Evolutionary conservation across 768 basidiomycete species (phyloP), one percentile per base, ranked within the genome.

Genomic region (Trametes punicea): DNA sequence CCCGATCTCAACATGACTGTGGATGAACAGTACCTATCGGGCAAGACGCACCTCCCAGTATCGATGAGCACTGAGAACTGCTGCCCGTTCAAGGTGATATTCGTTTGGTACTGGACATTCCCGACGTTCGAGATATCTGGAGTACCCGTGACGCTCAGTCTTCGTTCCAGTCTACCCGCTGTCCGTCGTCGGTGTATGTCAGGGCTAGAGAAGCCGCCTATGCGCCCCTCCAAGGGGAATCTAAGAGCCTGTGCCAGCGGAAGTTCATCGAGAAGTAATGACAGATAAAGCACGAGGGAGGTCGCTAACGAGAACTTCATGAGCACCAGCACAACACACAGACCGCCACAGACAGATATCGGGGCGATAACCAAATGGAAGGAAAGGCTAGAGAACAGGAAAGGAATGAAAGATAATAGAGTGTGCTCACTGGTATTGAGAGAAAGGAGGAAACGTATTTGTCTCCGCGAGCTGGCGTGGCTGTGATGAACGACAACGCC

Each of bases 71-170:
- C 67, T 8, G 55, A 45, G 53, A 68, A 60, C 18, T 45, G 56
- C 41, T 59, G 47, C 31, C 62, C 69, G 46, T 62, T 61, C 31
- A 71, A 54, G 23, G 67, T 67, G 50, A 71, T 51, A 48, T 70
- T 67, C n/a, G 65, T 61, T 46, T 51, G 55, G 54, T 71, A 71
- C 44, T 64, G 61, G 38, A 65, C 44, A 46, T 70, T 67, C n/a
- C 55, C 56, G 41, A 45, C 44, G 46, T 70, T 64, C 31, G 29
- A n/a, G n/a, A 67, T 20, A 21, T 64, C 64, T 15, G 69, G 55
- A 18, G 58, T 48, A 36, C 50, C 57, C 2, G 25, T 21, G 23
- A 64, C 51, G 44, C 58, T 62, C 16, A 54, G 57, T 23, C 64
- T 52, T 39, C 59, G 66, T 3, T 56, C 57, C n/a, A 70, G 59